These are phyloP conservation scores for Pseudonectria buxi DNA, from an alignment of 2,329 filamentous ascomycete genomes.

Conservation along the genomic window DNA sequence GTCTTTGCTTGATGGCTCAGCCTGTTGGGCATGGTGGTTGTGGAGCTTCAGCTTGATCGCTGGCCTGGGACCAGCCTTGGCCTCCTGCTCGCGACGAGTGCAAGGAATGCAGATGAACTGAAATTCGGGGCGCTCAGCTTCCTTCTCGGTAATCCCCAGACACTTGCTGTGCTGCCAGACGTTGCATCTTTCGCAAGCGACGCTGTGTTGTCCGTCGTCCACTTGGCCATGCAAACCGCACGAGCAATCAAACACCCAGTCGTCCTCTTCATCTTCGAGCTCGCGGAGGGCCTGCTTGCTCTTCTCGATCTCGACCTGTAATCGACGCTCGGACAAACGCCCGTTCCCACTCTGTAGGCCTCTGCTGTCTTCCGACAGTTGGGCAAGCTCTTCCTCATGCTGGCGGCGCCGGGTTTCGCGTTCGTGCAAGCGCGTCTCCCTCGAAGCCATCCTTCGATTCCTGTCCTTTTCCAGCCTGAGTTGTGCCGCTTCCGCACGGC, in stretches of 20 bases:
- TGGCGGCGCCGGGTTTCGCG: constrained; percentile 76
- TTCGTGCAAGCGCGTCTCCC: constrained; percentile 80
- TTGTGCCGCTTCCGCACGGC: constrained; percentile 58
- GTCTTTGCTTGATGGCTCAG: constrained; percentile 6
- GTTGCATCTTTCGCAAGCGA: constrained; percentile 89
- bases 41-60: constrained; percentile 49
- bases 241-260: constrained; percentile 92
- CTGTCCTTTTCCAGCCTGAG: constrained; percentile 62
- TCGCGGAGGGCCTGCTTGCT: constrained; percentile 70
- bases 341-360: constrained; percentile 47
- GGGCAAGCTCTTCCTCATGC: constrained; percentile 76
- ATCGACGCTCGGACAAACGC: constrained; percentile 68
- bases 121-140: constrained; percentile 81
- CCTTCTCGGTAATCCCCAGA: constrained; percentile 67
- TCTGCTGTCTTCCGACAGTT: constrained; percentile 69
- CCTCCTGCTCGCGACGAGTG: constrained; percentile 58
- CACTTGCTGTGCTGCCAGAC: constrained; percentile 98
- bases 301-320: constrained; percentile 76
- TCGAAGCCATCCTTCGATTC: constrained; percentile 71
- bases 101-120: constrained; percentile 80
- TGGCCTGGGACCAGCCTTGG: constrained; percentile 49
- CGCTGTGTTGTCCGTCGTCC: constrained; percentile 88
- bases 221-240: constrained; percentile 89
- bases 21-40: constrained; percentile 6
- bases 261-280: constrained; percentile 66